A percentile compares a stretch with the other conserved stretches of the same genome.
Evolutionary conservation across 257 asterid genomes (phyloP).

Genomic region (Cruciata laevipes): DNA sequence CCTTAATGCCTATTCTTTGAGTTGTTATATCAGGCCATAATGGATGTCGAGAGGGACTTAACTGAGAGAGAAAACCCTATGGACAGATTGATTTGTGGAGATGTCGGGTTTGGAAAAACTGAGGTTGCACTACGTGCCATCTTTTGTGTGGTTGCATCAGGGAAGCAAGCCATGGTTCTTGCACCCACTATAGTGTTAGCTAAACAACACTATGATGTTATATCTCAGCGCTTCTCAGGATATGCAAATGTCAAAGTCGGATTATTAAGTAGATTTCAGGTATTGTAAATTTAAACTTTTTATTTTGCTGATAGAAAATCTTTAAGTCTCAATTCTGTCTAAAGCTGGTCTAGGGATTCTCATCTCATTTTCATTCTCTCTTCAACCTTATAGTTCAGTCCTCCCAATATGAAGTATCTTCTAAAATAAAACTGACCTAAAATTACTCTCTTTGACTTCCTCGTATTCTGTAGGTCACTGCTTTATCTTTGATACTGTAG

Average conservation of each 20-base stretch:
- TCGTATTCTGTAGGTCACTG: not conserved
- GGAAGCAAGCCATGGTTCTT: constrained; percentile 92
- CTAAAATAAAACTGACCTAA: not conserved
- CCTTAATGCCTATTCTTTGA: constrained; percentile 31
- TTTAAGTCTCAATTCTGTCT: not conserved
- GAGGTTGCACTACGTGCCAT: constrained; percentile 98
- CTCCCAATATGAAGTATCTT: not conserved
- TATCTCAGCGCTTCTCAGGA: constrained; percentile 72
- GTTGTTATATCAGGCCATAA: constrained; percentile 68
- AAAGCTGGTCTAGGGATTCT: not conserved
- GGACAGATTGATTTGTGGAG: constrained; percentile 98
- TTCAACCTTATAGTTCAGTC: not conserved
- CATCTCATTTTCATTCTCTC: not conserved
- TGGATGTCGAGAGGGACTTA: constrained; percentile 87
- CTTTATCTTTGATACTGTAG: not conserved
- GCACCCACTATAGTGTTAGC: constrained; percentile 96
- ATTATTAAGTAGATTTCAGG: constrained; percentile 97
- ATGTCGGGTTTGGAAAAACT: constrained; percentile 97
- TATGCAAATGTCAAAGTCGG: constrained; percentile 62
- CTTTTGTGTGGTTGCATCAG: constrained; percentile 80
- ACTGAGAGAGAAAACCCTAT: constrained; percentile 86
- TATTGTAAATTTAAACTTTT: constrained; percentile 21
- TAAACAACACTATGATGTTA: constrained; percentile 88
- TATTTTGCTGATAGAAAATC: not conserved
- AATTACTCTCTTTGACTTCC: not conserved